These are phyloP conservation scores for Blastobotrys petasosporus DNA, from an alignment of 1,139 yeast genomes.

Conservation along the genomic window DNA sequence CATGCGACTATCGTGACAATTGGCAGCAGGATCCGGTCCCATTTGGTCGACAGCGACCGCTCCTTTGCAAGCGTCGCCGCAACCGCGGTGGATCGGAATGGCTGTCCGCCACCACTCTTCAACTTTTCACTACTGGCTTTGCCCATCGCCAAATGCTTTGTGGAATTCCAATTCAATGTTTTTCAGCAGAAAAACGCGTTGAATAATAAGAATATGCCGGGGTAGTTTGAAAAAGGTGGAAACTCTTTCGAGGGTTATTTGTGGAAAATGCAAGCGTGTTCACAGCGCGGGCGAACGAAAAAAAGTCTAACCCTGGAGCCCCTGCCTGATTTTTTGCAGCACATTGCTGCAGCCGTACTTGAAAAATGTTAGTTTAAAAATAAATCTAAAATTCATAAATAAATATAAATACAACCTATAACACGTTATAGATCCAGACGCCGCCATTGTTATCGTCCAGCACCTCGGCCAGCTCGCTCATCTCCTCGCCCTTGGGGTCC, in stretches of 20 bases:
- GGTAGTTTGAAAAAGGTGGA: no score
- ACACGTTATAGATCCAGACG: conserved; percentile 23
- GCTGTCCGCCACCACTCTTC: no score
- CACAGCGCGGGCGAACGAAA: neutral
- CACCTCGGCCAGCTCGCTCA: conserved; percentile 49
- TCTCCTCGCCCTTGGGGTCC: conserved; percentile 71
- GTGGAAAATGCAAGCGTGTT: neutral
- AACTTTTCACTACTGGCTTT: no score
- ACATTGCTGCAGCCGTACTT: neutral
- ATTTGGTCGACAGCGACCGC: conserved; percentile 25
- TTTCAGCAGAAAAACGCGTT: neutral
- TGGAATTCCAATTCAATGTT: no score
- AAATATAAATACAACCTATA: neutral
- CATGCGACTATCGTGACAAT: conserved; percentile 50
- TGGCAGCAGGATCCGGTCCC: conserved; percentile 36
- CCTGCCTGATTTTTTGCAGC: neutral
- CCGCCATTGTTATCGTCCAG: conserved; percentile 34
- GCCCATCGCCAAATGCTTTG: conserved; percentile 1
- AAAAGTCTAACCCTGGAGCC: neutral
- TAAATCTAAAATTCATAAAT: neutral
- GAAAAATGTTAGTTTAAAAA: neutral
- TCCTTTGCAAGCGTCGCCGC: conserved; percentile 35
- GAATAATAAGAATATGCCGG: no score
- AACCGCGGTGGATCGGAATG: conserved; percentile 41
- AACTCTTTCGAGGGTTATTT: conserved; percentile 2